Evolutionary conservation across 2,329 filamentous ascomycete genomes (phyloP), one percentile per base, ranked within the genome.

Genomic region (Ophiostoma fasciatum): DNA sequence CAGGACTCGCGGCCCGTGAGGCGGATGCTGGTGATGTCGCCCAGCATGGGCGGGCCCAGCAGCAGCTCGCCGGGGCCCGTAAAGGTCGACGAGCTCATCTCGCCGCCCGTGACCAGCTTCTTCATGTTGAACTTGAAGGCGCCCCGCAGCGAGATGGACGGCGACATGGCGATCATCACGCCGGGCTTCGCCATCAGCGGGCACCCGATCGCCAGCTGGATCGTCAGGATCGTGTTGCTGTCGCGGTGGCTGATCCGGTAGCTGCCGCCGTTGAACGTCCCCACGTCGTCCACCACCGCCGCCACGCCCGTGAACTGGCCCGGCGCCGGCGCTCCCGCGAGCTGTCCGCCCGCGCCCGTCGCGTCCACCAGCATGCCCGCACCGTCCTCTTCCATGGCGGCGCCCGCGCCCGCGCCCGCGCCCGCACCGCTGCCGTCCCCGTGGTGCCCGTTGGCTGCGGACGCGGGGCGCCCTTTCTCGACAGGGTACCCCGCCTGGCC

Each of bases 261-360:
- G 51, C 82, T 88, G 11, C 90, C 90, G 13, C 90, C 90, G 53
- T 96, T 96, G 64, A 96, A 98, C 0, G 81, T 90, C n/a, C 90
- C 90, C 2, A 93, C 74, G 47, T 94, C 87, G 55, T 96, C 90
- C 21, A 74, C 64, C 1, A 70, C 68, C 1, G 78, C 62, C 22
- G 59, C 58, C 0, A 70, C 74, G 21, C 81, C 82, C 6, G 64
- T 54, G 44, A 88, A 85, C 39, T 79, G 68, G 22, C 59, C 56
- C 13, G 60, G 56, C 7, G 57, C 51, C 10, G 60, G 63, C 4
- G 59, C 62, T 7, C 57, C 56, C 17, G 50, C 43, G 15, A 56
- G 49, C 31, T 59, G 51, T 43, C 56, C 53, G 20, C 52, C 45
- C 13, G 54, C 46, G 18, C 55, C 49, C 13, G 45, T 3, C 5